These are phyloP conservation scores for Populus trichocarpa DNA, from an alignment of 441 rosid genomes.

Conservation along the genomic window DNA sequence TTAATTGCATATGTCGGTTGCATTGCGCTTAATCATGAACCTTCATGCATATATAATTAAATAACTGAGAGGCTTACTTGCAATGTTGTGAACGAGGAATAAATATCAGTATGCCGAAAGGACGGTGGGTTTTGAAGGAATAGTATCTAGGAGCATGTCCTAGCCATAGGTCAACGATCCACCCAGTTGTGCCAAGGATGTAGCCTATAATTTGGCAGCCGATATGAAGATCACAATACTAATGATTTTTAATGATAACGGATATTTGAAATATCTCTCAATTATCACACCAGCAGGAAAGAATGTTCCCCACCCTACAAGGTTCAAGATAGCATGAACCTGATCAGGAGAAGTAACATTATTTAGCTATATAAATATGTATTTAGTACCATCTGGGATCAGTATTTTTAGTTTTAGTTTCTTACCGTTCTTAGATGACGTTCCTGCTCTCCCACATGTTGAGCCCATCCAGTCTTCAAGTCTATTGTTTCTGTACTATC, in stretches of 20 bases:
- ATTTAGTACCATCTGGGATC: not conserved
- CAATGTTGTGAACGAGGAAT: conserved; percentile 30
- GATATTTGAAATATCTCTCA: conserved; percentile 43
- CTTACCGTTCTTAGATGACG: conserved; percentile 32
- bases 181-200: conserved; percentile 35
- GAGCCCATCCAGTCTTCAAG: not conserved
- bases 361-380: not conserved
- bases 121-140: conserved; percentile 37
- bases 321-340: conserved; percentile 51
- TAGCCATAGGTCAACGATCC: conserved; percentile 39
- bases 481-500: conserved; percentile 42
- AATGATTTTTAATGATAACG: conserved; percentile 10
- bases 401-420: not conserved
- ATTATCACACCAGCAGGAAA: conserved; percentile 45
- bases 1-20: not conserved
- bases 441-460: conserved; percentile 9
- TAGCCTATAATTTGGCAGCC: conserved; percentile 44
- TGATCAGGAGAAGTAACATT: conserved; percentile 3
- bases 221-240: conserved; percentile 26
- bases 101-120: conserved; percentile 38
- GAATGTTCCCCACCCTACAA: conserved; percentile 49
- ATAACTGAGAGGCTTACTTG: conserved; percentile 28
- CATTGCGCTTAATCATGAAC: conserved; percentile 6
- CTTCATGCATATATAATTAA: too few species aligned
- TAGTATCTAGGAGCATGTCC: conserved; percentile 38